Conservation (phyloP, 192 early-diverging fungal genomes). For the Linnemannia elongata region DNA sequence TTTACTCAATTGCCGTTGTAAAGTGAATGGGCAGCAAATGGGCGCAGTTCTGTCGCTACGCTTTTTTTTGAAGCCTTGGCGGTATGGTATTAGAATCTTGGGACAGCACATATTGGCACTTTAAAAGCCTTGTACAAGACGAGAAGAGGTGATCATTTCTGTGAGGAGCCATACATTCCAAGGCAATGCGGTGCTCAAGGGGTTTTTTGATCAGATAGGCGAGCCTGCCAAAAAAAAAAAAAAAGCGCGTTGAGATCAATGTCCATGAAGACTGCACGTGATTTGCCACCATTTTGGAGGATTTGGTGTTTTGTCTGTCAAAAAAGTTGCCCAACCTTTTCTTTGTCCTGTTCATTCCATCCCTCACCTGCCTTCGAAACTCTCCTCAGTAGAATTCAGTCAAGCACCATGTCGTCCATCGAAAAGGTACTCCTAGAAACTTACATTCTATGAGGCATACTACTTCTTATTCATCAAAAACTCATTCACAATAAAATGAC, state of each 20-base stretch:
- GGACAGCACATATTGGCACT: too few relatives aligned
- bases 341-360: not conserved
- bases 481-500: not conserved
- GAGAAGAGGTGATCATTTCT: too few relatives aligned
- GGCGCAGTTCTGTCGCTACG: not conserved
- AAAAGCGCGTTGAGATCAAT: not conserved
- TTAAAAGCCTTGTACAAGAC: too few relatives aligned
- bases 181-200: too few relatives aligned
- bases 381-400: not conserved
- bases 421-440: conserved; percentile 24
- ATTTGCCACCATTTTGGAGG: conserved; percentile 37
- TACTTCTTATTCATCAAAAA: not conserved
- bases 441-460: not conserved
- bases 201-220: not conserved
- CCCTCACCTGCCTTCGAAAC: not conserved
- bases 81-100: too few relatives aligned
- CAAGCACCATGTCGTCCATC: conserved; percentile 38
- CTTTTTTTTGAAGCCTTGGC: too few relatives aligned
- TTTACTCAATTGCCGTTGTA: not conserved
- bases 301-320: not conserved
- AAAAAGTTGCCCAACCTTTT: not conserved
- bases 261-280: not conserved
- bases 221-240: not conserved
- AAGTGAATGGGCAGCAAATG: not conserved
- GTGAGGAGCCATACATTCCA: too few relatives aligned